Conservation (phyloP, 257 asterid species). For the Prunella vulgaris region DNA sequence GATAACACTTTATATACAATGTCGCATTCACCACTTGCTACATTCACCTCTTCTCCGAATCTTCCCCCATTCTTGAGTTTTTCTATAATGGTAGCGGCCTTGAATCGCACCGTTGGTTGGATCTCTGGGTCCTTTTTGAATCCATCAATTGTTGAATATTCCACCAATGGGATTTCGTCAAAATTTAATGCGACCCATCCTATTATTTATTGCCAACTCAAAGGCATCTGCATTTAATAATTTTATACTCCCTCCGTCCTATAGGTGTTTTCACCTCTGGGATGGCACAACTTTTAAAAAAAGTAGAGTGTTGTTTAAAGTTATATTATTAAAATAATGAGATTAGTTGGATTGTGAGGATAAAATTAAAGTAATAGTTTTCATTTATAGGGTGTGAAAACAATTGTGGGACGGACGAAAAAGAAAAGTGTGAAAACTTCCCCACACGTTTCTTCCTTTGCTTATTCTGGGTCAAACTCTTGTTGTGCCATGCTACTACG, state of each 20-base stretch:
- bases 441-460: not conserved
- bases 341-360: too few species aligned
- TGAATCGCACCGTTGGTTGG: not conserved
- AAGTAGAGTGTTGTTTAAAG: too few species aligned
- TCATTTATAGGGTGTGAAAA: too few species aligned
- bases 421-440: too few species aligned
- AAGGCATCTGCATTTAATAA: not conserved
- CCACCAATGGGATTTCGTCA: constrained; percentile 19
- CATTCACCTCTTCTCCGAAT: not conserved
- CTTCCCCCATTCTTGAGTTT: not conserved
- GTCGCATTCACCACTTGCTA: not conserved
- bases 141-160: constrained; percentile 23
- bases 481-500: not conserved
- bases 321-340: too few species aligned
- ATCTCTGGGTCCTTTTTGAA: not conserved
- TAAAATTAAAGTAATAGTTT: too few species aligned
- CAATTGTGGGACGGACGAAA: too few species aligned
- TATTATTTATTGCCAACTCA: constrained; percentile 11
- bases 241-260: not conserved
- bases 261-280: too few species aligned
- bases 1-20: not conserved
- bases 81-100: not conserved
- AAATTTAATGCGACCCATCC: not conserved
- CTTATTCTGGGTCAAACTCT: not conserved
- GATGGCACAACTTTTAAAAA: too few species aligned